Conservation (phyloP, 768 basidiomycete species). For the Pleurotus pulmonarius region DNA sequence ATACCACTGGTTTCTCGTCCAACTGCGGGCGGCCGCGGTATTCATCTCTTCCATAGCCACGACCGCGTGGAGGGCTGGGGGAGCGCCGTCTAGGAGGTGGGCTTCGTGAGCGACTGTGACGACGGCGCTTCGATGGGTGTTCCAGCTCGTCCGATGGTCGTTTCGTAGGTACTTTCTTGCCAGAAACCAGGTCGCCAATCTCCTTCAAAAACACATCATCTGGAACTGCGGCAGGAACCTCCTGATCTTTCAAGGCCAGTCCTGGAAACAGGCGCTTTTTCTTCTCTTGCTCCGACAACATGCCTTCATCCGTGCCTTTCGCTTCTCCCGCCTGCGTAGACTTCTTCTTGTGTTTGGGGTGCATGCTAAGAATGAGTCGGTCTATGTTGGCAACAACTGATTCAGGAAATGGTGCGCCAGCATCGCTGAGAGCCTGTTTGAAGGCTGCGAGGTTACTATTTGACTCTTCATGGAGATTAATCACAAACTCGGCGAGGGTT, state of each 20-base stretch:
- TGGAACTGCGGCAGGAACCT: constrained; percentile 50
- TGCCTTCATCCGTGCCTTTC: constrained; percentile 27
- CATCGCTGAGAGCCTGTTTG: constrained; percentile 72
- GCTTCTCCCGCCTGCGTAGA: constrained; percentile 32
- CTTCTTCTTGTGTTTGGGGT: constrained; percentile 90
- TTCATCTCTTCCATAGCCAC: constrained; percentile 40
- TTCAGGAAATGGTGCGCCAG: constrained; percentile 83
- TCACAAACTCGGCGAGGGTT: constrained; percentile 92
- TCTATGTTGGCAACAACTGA: constrained; percentile 92
- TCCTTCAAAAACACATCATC: constrained; percentile 87
- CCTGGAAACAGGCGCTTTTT: constrained; percentile 88
- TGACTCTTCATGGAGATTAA: constrained; percentile 81
- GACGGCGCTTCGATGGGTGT: constrained; percentile 57
- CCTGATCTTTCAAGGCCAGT: constrained; percentile 76
- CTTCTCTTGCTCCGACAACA: constrained; percentile 63
- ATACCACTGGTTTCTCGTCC: constrained; percentile 85
- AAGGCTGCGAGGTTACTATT: constrained; percentile 72
- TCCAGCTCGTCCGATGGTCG: constrained; percentile 37
- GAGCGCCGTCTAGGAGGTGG: constrained; percentile 39
- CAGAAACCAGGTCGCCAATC: constrained; percentile 85
- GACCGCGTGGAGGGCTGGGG: constrained; percentile 58
- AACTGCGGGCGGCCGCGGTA: constrained; percentile 30
- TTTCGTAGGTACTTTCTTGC: constrained; percentile 48
- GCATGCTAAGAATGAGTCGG: constrained; percentile 89
- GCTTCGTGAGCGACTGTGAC: constrained; percentile 46